phyloP scores from a whole-genome alignment of 176 grass and related monocot genomes.

The Eremochloa ophiuroides region DNA sequence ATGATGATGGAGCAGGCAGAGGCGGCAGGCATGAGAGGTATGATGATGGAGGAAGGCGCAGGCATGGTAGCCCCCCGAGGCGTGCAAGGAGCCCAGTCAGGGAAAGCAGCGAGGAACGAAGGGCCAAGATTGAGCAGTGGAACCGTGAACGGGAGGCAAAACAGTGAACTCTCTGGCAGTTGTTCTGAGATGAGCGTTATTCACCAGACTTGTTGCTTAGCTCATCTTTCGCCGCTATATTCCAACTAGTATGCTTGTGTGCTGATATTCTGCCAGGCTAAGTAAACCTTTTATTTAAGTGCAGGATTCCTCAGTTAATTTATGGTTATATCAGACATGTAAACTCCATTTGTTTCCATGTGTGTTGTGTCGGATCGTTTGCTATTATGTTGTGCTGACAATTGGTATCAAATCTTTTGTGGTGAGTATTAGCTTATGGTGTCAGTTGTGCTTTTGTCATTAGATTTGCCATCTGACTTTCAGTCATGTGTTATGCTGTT shows the following conservation, averaged over 20 bases:
- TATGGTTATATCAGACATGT: neutral
- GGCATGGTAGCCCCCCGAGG: constrained; percentile 43
- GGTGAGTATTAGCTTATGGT: neutral
- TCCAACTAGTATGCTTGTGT: neutral
- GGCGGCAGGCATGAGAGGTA: constrained; percentile 52
- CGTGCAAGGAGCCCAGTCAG: constrained; percentile 54
- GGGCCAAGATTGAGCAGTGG: constrained; percentile 78
- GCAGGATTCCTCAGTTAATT: neutral
- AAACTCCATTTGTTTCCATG: constrained; percentile 8
- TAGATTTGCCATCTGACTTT: neutral
- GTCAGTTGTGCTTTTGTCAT: neutral
- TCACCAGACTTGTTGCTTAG: neutral
- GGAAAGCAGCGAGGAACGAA: constrained; percentile 62
- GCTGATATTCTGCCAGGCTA: neutral
- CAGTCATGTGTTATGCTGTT: neutral
- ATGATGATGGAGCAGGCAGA: constrained; percentile 22
- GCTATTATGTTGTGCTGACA: neutral
- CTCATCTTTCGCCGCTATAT: neutral
- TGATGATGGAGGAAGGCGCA: constrained; percentile 46
- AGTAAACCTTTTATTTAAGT: constrained; percentile 5
- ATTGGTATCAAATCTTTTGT: neutral
- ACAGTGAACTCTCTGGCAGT: constrained; percentile 11
- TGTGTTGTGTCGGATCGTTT: constrained; percentile 4
- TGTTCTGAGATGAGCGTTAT: neutral
- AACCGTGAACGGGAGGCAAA: constrained; percentile 61